These are phyloP conservation scores for Spatholobus suberectus DNA, from an alignment of 306 rosid species.

Conservation along the genomic window DNA sequence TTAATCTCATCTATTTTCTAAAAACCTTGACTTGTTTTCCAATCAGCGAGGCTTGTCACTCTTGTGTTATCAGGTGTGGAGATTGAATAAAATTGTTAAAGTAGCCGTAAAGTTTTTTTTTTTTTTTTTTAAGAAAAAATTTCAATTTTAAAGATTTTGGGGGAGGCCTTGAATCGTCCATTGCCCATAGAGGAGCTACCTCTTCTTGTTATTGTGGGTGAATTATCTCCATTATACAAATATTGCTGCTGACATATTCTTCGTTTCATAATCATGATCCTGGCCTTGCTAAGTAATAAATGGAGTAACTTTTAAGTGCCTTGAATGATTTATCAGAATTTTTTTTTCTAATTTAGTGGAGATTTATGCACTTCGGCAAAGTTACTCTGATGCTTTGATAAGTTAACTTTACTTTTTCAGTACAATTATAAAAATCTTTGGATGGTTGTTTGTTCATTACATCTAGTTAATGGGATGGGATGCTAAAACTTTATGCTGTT, in stretches of 20 bases:
- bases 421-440: background rate
- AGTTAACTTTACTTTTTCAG: constrained; percentile 1
- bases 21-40: constrained; percentile 14
- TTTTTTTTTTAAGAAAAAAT: background rate
- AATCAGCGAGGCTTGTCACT: background rate
- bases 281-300: background rate
- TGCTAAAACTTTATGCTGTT: background rate
- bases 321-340: constrained; percentile 4
- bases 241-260: constrained; percentile 4
- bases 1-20: background rate
- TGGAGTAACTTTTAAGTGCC: constrained; percentile 15
- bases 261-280: background rate
- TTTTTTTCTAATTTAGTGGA: constrained; percentile 26
- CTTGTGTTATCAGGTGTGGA: background rate
- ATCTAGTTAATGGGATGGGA: constrained; percentile 4
- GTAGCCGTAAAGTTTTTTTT: background rate
- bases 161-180: background rate
- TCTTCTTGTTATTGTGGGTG: constrained; percentile 31
- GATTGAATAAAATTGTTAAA: constrained; percentile 21
- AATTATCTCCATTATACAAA: constrained; percentile 30
- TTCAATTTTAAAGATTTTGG: background rate
- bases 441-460: constrained; percentile 20
- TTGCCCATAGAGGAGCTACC: constrained; percentile 1
- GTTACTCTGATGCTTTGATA: background rate
- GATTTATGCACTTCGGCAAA: constrained; percentile 11